phyloP scores from a whole-genome alignment of 2,329 filamentous ascomycete species.

The Talaromyces funiculosus region DNA sequence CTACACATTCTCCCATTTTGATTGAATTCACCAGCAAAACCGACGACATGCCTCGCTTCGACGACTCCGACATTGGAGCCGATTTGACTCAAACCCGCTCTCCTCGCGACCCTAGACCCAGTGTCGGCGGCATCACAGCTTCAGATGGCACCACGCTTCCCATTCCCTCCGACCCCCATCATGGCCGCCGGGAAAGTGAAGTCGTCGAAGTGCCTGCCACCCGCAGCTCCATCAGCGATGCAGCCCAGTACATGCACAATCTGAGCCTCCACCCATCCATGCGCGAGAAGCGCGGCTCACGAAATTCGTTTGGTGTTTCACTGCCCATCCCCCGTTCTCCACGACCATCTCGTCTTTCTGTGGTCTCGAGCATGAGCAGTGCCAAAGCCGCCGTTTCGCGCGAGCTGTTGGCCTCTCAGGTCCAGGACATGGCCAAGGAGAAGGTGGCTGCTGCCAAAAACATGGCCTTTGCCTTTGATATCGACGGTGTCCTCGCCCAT shows the following conservation, averaged over 20 bases:
- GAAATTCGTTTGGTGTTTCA: slow-evolving; percentile 69
- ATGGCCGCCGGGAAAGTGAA: slow-evolving; percentile 35
- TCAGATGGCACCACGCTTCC: slow-evolving; percentile 21
- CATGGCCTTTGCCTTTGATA: slow-evolving; percentile 70
- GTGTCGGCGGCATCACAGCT: slow-evolving; percentile 19
- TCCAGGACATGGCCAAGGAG: slow-evolving; percentile 61
- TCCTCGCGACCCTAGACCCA: slow-evolving; percentile 24
- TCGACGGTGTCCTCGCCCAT: slow-evolving; percentile 68
- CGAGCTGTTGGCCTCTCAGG: slow-evolving; percentile 63
- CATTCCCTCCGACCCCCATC: slow-evolving; percentile 32
- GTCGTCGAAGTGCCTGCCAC: slow-evolving; percentile 66
- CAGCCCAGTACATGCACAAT: slow-evolving; percentile 65
- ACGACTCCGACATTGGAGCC: slow-evolving; percentile 52
- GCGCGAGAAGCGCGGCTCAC: slow-evolving; percentile 61
- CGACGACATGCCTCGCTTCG: slow-evolving; percentile 54
- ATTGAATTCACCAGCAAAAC: background rate
- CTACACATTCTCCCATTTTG: no score
- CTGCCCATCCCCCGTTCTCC: slow-evolving; percentile 68
- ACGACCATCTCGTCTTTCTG: slow-evolving; percentile 61
- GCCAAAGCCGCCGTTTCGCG: slow-evolving; percentile 56
- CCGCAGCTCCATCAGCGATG: slow-evolving; percentile 63
- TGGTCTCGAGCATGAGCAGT: slow-evolving; percentile 44
- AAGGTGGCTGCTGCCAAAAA: slow-evolving; percentile 67
- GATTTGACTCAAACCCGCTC: slow-evolving; percentile 27
- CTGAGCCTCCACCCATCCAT: slow-evolving; percentile 63